Evolutionary conservation across 176 grass and related monocot genomes (phyloP), one percentile per base, ranked within the genome.

Genomic region (bread wheat (Triticum aestivum)): DNA sequence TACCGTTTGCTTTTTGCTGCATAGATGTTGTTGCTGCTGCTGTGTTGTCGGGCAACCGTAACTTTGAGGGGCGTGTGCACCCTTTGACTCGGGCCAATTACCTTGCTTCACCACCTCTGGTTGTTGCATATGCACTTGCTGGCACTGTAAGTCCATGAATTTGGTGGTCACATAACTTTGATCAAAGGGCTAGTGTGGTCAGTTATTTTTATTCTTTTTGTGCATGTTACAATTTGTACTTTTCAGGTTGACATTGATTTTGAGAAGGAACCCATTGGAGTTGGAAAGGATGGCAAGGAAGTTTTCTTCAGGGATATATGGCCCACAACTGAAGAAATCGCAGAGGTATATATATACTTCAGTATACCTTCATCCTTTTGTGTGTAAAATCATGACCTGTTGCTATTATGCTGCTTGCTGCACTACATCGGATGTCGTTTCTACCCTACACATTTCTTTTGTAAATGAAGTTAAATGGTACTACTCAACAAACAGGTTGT

Each of bases 171-270:
- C 33, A 61, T 24, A 58, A 15, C 14, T 86, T 32, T 65, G 3
- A 45, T 37, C 14, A 47, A 82, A 86, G 52, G 23, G 49, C 11
- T 76, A 38, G 8, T 34, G 49, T 79, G 37, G 8, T 24, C 39
- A 68, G 59, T 49, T 71, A n/a, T 24, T 61, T 54, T 4, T 4
- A 13, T 70, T 73, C 42, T 11, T 44, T 44, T 44, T 44, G 42
- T 75, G 30, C n/a, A 88, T 51, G 88, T 77, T 77, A 75, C 4
- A 73, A 78, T 15, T 59, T 87, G 20, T 69, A 69, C 17, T 20
- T 83, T 91, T 81, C 89, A 99, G 97, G 97, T 99, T 79, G 89
- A 96, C 56, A 99, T 99, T 87, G 97, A 99, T 88, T 99, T 99
- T 90, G 94, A 99, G 85, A 96, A 83, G 65, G 94, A 99, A 81